phyloP scores from a whole-genome alignment of 805 yeast species.

The Nakazawaea holstii region DNA sequence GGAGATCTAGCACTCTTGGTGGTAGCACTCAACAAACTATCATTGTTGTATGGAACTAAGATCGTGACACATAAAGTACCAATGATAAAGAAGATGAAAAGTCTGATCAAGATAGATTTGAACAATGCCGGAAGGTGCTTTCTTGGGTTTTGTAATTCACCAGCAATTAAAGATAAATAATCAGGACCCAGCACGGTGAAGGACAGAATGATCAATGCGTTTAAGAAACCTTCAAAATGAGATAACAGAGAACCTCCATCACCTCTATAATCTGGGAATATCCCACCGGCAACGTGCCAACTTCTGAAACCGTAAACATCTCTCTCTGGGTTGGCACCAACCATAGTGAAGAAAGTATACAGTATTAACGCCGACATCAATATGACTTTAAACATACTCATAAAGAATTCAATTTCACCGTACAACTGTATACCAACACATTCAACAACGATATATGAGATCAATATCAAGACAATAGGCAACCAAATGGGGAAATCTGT shows the following conservation, averaged over 20 bases:
- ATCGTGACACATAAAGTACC: slow-evolving; percentile 45
- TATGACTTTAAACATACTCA: slow-evolving; percentile 31
- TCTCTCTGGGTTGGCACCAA: slow-evolving; percentile 72
- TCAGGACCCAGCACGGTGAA: slow-evolving; percentile 68
- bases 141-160: slow-evolving; percentile 41
- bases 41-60: slow-evolving; percentile 36
- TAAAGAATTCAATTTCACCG: slow-evolving; percentile 41
- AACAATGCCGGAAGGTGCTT: slow-evolving; percentile 40
- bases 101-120: slow-evolving; percentile 38
- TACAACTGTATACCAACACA: slow-evolving; percentile 62
- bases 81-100: slow-evolving; percentile 38
- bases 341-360: slow-evolving; percentile 55
- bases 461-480: slow-evolving; percentile 56
- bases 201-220: slow-evolving; percentile 56
- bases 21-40: slow-evolving; percentile 27
- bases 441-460: slow-evolving; percentile 56
- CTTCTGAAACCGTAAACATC: slow-evolving; percentile 59
- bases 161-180: slow-evolving; percentile 39
- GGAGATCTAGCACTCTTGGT: slow-evolving; percentile 54
- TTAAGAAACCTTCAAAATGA: slow-evolving; percentile 60
- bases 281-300: slow-evolving; percentile 39
- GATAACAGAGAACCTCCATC: slow-evolving; percentile 42
- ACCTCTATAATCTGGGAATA: slow-evolving; percentile 28
- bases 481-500: slow-evolving; percentile 66
- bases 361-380: slow-evolving; percentile 33